Conservation (phyloP, 2,329 filamentous ascomycete species). For the Phyllosticta citribraziliensis region DNA sequence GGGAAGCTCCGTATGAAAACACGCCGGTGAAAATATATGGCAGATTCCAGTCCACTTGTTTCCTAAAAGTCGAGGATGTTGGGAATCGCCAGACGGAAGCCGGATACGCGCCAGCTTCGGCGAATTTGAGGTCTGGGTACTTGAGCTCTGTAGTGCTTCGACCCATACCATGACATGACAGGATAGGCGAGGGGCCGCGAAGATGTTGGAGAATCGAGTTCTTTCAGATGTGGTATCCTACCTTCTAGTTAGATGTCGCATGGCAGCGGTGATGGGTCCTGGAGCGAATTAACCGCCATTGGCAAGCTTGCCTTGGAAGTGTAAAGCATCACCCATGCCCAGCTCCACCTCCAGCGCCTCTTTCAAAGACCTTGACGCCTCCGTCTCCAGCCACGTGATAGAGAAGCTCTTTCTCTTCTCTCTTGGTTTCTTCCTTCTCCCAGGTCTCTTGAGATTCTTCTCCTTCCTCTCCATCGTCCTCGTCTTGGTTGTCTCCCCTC, state of each 20-base stretch:
- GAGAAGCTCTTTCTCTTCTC: conserved; percentile 58
- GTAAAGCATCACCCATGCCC: background rate
- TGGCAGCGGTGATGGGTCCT: background rate
- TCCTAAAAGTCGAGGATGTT: background rate
- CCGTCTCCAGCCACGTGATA: conserved; percentile 77
- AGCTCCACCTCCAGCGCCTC: conserved; percentile 46
- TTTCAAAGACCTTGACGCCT: conserved; percentile 71
- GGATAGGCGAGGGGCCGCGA: too few relatives aligned
- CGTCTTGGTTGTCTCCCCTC: conserved; percentile 39
- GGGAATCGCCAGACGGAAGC: background rate
- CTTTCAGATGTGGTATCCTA: background rate
- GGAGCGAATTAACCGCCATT: too few relatives aligned
- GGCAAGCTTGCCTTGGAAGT: background rate
- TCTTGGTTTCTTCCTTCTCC: conserved; percentile 12
- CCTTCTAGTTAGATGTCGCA: background rate
- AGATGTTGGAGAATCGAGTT: too few relatives aligned
- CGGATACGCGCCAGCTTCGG: background rate
- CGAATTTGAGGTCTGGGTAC: too few relatives aligned
- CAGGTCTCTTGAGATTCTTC: conserved; percentile 16
- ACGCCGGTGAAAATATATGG: background rate
- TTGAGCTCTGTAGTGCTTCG: too few relatives aligned
- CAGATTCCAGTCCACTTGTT: background rate
- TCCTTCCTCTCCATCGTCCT: conserved; percentile 26
- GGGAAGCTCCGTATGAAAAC: background rate
- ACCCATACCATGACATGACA: too few relatives aligned